Evolutionary conservation across 225 moss, liverwort and hornwort species (phyloP), one percentile per base, ranked within the genome.

Genomic region (Sphagnum tenellum): DNA sequence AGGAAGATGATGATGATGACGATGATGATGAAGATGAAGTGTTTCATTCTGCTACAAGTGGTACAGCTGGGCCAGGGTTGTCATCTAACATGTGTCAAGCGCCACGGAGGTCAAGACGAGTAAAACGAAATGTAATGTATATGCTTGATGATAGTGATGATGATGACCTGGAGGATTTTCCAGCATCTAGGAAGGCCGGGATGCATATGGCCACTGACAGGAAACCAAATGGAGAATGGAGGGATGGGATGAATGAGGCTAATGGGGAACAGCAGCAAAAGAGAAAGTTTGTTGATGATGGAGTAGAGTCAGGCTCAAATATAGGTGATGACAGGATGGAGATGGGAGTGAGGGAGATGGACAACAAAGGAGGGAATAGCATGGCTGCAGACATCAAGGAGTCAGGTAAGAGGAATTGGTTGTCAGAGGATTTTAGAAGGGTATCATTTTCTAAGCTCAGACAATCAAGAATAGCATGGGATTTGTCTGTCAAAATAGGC

Each of bases 91-190:
- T 29, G 1, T 29, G 0, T 29, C 29, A 29, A 46, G 54, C 65
- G 11, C 72, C 74, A 8, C 79, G 87, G 46, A 80, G 83, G 69
- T 87, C 89, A 50, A 63, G 51, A 12, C 85, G 87, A 29, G 57
- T 70, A 4, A 87, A 78, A 73, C 87, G 78, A 61, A 74, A 64
- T 70, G 74, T 84, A 5, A 75, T 76, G 2, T 89, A 83, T 63
- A 85, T 65, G 78, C 72, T 73, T 0, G 79, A 75, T 70, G 73
- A 60, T 44, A 88, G 90, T 47, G 89, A 90, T 48, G 29, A 29
- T 29, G 82, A 77, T 12, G 72, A 85, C 48, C 47, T 82, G 62
- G 79, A 78, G 52, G 70, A 10, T 4, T 62, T 67, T 54, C 76
- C 75, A 8, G 61, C 14, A 12, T 12, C 69, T 11, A 88, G 79